A percentile compares a stretch with the other conserved stretches of the same genome.
Evolutionary conservation across 495 filamentous ascomycete genomes (phyloP).

Genomic region (Xylaria acuta): DNA sequence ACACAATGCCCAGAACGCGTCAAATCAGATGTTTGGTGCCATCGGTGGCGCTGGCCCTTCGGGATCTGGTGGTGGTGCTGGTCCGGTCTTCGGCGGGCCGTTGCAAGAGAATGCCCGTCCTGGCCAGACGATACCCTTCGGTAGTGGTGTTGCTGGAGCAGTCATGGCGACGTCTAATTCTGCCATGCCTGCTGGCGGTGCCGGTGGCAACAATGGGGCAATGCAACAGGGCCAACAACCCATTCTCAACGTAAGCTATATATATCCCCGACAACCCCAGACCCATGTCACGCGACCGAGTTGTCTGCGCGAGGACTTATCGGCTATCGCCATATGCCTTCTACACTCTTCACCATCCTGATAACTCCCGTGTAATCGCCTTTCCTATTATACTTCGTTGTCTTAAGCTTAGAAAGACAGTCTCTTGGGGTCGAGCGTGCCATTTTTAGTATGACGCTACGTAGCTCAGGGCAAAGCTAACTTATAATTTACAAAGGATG

Average conservation of each 20-base stretch:
- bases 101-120: constrained; percentile 53
- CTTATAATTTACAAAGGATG: constrained; percentile 66
- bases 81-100: constrained; percentile 55
- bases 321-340: background rate
- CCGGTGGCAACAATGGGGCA: constrained; percentile 34
- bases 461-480: constrained; percentile 31
- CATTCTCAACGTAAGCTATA: constrained; percentile 76
- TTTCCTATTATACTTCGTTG: background rate
- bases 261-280: background rate
- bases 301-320: background rate
- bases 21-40: constrained; percentile 67
- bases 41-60: constrained; percentile 49
- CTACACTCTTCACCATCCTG: background rate
- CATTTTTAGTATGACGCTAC: background rate
- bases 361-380: background rate
- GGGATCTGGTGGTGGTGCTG: constrained; percentile 44
- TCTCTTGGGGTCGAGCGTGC: background rate
- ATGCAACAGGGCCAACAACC: constrained; percentile 90
- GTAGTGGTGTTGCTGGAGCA: constrained; percentile 29
- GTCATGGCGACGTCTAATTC: constrained; percentile 38
- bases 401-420: background rate
- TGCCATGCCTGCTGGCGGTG: constrained; percentile 37
- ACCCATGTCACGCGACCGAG: background rate
- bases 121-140: constrained; percentile 56
- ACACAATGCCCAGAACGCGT: constrained; percentile 67